Evolutionary conservation across 192 early-diverging fungal genomes (phyloP), one percentile per base, ranked within the genome.

Genomic region (Coemansia sp.): DNA sequence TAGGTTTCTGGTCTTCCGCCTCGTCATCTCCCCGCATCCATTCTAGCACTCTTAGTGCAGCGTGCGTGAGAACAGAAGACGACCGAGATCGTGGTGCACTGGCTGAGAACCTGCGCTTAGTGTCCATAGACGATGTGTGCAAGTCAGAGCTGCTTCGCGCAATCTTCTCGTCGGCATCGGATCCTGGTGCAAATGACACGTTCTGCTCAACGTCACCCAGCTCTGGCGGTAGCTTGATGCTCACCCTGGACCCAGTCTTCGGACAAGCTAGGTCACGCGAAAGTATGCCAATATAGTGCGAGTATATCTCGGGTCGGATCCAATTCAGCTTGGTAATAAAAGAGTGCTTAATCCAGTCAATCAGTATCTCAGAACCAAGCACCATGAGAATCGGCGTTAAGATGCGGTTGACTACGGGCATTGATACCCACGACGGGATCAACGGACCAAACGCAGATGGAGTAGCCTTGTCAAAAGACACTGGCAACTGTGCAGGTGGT

Each of bases 271-370:
- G 66, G 75, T 98, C 97, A 58, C 90, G 83, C 65, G 93, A 94
- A 33, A 99, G 74, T 45, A 95, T 88, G 63, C 95, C 94, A 4
- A 87, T 84, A 68, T 92, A 99, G 52, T 88, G 86, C 12, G 82
- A 86, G 78, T 99, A 99, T 1, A 97, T 88, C 29, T 88, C 86
- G 4, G 94, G 91, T 28, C 91, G 74, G 63, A 98, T 92, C 64
- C 91, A 90, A 75, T 99, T 99, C 75, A 98, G 96, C 67, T 98
- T 98, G 13, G 92, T 93, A 52, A 99, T 94, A 73, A 99, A 99
- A 0, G 97, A 93, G 75, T 99, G 97, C 76, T 99, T 99, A 59
- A 97, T 76, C 93, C 95, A 98, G 74, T 99, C 96, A 7, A 98
- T 94, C 20, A 96, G 65, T 10, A 97, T 79, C 72, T 98, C 97